Conservation (phyloP, 768 basidiomycete species). For the Pulveroboletus frians region DNA sequence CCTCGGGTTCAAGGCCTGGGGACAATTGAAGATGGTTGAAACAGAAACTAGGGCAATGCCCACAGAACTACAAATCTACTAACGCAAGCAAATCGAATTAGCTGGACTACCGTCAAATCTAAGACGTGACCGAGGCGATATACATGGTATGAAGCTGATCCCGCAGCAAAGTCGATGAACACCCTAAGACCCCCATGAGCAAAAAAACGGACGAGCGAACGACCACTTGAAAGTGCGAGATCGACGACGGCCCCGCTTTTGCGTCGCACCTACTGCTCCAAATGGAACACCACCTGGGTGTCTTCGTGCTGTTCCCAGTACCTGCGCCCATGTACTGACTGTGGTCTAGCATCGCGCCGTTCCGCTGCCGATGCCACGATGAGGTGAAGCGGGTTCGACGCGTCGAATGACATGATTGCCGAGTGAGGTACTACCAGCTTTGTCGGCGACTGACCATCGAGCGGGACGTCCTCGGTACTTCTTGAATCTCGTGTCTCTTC, state of each 20-base stretch:
- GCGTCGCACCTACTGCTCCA: not conserved
- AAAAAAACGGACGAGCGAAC: too few relatives aligned
- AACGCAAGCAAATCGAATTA: too few relatives aligned
- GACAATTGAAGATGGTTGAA: too few relatives aligned
- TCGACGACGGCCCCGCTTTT: too few relatives aligned
- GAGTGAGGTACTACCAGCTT: not conserved
- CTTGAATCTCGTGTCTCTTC: not conserved
- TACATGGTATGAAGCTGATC: not conserved
- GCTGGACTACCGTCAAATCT: too few relatives aligned
- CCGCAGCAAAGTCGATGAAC: not conserved
- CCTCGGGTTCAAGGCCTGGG: too few relatives aligned
- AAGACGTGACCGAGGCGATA: too few relatives aligned
- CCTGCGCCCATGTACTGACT: not conserved
- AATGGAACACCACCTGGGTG: not conserved
- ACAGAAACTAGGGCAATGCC: too few relatives aligned
- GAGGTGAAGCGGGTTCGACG: not conserved
- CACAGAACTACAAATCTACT: too few relatives aligned
- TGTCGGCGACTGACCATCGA: too few relatives aligned
- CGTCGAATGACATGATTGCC: not conserved
- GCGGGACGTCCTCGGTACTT: rapidly evolving
- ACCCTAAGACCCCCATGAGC: too few relatives aligned
- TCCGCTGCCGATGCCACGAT: not conserved
- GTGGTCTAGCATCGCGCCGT: not conserved
- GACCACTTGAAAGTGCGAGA: too few relatives aligned
- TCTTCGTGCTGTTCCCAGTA: not conserved